phyloP scores from a whole-genome alignment of 805 yeast species.

The Starmera pachycereana region DNA sequence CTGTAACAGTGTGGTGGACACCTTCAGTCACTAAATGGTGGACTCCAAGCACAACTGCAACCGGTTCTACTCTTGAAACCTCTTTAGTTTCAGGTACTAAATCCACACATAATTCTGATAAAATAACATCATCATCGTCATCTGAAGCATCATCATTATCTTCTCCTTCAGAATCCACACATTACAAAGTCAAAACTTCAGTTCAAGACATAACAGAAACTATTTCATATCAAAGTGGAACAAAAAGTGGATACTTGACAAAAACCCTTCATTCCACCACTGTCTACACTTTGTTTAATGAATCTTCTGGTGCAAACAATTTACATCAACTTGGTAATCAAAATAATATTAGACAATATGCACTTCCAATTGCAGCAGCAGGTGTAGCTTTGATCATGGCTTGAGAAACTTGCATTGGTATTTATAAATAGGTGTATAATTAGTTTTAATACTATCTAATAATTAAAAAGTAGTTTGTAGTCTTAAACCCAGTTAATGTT shows the following conservation, averaged over 20 bases:
- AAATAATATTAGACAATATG: neutral
- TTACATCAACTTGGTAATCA: neutral
- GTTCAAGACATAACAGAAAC: neutral
- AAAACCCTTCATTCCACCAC: neutral
- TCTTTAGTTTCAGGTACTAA: neutral
- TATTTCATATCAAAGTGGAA: neutral
- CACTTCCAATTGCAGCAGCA: neutral
- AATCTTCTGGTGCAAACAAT: constrained; percentile 1
- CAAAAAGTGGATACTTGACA: neutral
- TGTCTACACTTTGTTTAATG: neutral
- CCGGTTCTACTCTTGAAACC: neutral
- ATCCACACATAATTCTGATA: neutral
- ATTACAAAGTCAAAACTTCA: neutral
- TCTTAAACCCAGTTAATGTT: too few species aligned
- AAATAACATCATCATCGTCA: neutral
- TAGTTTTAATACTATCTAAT: too few species aligned
- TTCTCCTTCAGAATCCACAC: neutral
- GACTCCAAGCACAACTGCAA: constrained; percentile 1
- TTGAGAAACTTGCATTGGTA: neutral
- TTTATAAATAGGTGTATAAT: too few species aligned
- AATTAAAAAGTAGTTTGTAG: too few species aligned
- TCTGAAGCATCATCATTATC: neutral
- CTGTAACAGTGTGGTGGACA: neutral
- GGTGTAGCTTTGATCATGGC: constrained; percentile 1
- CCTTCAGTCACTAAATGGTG: neutral